These are phyloP conservation scores for Epithele typhae DNA, from an alignment of 768 basidiomycete genomes.

Conservation along the genomic window DNA sequence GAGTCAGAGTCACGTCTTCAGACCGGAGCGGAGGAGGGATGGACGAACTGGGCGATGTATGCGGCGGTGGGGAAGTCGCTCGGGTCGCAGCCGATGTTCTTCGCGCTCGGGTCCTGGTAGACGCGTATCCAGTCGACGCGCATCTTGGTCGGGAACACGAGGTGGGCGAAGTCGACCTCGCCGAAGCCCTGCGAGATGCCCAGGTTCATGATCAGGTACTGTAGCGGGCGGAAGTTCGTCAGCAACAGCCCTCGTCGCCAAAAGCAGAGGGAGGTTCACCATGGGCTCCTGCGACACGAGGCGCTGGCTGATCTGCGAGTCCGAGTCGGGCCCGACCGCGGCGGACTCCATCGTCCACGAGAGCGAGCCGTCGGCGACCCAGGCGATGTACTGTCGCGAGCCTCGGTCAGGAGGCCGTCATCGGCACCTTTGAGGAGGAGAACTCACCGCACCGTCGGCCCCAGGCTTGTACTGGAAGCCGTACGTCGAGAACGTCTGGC, in stretches of 20 bases:
- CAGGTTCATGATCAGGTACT: too few species aligned
- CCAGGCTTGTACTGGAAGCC: too few species aligned
- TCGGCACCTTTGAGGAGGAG: slow-evolving; percentile 54
- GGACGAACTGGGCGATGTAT: slow-evolving; percentile 76
- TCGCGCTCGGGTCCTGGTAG: slow-evolving; percentile 46
- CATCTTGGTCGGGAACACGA: slow-evolving; percentile 57
- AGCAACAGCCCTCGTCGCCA: background rate
- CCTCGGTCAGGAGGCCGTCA: slow-evolving; percentile 74
- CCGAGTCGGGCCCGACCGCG: slow-evolving; percentile 53
- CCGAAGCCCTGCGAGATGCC: slow-evolving; percentile 63
- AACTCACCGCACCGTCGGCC: slow-evolving; percentile 68
- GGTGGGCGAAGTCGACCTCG: slow-evolving; percentile 45
- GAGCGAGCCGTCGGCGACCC: slow-evolving; percentile 59
- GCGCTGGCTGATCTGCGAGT: slow-evolving; percentile 58
- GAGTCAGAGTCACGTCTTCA: too few species aligned
- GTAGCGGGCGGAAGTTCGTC: slow-evolving; percentile 26
- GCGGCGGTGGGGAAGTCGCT: too few species aligned
- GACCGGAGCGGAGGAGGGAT: too few species aligned
- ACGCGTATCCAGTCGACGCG: slow-evolving; percentile 80
- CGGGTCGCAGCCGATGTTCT: slow-evolving; percentile 63
- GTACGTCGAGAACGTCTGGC: slow-evolving; percentile 42
- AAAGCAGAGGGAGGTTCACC: slow-evolving; percentile 40
- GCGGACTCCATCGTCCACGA: slow-evolving; percentile 67
- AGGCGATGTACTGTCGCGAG: slow-evolving; percentile 81
- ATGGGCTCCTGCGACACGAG: slow-evolving; percentile 81